Evolutionary conservation across 371 early-diverging fungal species (phyloP).

Genomic region (Mucor racemosus): DNA sequence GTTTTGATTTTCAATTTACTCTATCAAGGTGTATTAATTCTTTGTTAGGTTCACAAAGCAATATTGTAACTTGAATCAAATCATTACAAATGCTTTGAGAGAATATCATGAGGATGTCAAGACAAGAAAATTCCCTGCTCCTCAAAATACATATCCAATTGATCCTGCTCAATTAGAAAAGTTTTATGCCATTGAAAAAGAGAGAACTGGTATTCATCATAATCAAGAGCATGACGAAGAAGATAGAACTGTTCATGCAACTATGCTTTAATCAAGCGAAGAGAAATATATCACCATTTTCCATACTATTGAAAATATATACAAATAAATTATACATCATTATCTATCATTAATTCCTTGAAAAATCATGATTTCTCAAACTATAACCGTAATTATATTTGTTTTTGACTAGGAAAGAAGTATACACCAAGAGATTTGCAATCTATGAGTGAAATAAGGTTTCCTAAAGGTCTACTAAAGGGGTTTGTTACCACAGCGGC

Average conservation of each 20-base stretch:
- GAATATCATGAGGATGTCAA: slow-evolving; percentile 82
- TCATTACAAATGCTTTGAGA: slow-evolving; percentile 70
- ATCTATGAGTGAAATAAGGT: too few species aligned
- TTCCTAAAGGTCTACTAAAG: too few species aligned
- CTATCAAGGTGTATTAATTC: neutral
- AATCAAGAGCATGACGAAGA: slow-evolving; percentile 20
- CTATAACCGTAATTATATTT: too few species aligned
- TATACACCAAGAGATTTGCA: too few species aligned
- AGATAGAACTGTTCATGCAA: slow-evolving; percentile 20
- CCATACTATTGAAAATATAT: too few species aligned
- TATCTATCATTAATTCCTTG: too few species aligned
- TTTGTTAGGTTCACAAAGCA: slow-evolving; percentile 81
- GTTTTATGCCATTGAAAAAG: slow-evolving; percentile 43
- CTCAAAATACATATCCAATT: slow-evolving; percentile 77
- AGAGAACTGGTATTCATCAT: slow-evolving; percentile 15
- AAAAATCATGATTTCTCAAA: too few species aligned
- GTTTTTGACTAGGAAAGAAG: too few species aligned
- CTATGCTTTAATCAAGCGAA: slow-evolving; percentile 5
- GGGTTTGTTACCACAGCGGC: too few species aligned
- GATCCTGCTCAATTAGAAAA: slow-evolving; percentile 59
- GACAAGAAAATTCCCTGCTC: slow-evolving; percentile 77
- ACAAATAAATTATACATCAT: too few species aligned
- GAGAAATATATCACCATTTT: too few species aligned
- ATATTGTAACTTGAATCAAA: slow-evolving; percentile 80
- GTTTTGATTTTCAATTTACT: neutral